Evolutionary conservation across 352 stramenopile species (phyloP).

Genomic region (Plasmopara halstedii): DNA sequence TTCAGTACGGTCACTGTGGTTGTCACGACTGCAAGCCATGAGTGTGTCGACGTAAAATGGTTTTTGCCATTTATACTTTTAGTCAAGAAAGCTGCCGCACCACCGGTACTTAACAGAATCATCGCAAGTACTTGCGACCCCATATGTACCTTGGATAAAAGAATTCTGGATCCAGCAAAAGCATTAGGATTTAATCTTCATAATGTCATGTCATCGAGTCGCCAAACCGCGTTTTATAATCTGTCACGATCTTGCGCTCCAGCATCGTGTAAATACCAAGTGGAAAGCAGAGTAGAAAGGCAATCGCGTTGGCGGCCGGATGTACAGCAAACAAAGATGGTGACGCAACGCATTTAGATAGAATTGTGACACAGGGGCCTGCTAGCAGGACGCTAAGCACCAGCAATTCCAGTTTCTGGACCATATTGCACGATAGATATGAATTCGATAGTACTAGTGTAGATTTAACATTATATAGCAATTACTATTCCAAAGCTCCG

Average conservation of each 20-base stretch:
- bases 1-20: conserved; percentile 44
- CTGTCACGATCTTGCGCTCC: conserved; percentile 37
- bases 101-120: conserved; percentile 31
- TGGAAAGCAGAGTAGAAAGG: conserved; percentile 55
- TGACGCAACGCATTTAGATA: conserved; percentile 23
- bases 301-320: conserved; percentile 50
- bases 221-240: conserved; percentile 38
- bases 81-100: conserved; percentile 39
- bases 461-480: no score
- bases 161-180: conserved; percentile 11
- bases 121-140: conserved; percentile 40
- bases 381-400: conserved; percentile 45
- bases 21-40: conserved; percentile 46
- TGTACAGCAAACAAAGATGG: conserved; percentile 53
- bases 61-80: conserved; percentile 53
- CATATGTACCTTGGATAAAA: conserved; percentile 46
- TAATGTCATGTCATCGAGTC: neutral
- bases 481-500: neutral
- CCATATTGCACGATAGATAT: conserved; percentile 18
- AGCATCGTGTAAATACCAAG: conserved; percentile 55
- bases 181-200: neutral
- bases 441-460: no score
- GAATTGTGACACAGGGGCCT: conserved; percentile 37
- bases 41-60: conserved; percentile 68
- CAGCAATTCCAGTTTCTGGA: conserved; percentile 50